Conservation (phyloP, 2,329 filamentous ascomycete genomes). For the Aureobasidium melanogenum region DNA sequence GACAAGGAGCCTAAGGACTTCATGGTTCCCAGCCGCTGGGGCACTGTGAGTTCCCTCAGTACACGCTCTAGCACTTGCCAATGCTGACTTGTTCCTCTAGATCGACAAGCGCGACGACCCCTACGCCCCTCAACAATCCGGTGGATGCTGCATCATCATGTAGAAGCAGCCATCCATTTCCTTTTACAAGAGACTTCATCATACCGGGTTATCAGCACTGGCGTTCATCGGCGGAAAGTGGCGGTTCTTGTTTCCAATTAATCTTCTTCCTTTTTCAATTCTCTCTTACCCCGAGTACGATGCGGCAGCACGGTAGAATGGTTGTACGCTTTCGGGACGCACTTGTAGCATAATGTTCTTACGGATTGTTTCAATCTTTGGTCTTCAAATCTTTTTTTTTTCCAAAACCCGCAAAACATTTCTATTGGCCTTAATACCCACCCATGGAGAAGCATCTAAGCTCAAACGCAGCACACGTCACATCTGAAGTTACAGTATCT, state of each 20-base stretch:
- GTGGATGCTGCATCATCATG: constrained; percentile 94
- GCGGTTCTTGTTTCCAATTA: constrained; percentile 1
- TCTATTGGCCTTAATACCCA: rapidly evolving
- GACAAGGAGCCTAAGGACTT: constrained; percentile 91
- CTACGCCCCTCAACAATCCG: constrained; percentile 91
- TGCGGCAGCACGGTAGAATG: constrained; percentile 4
- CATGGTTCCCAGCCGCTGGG: constrained; percentile 98
- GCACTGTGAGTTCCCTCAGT: constrained; percentile 46
- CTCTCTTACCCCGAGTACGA: not conserved
- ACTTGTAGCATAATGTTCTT: constrained; percentile 12
- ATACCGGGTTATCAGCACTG: constrained; percentile 10
- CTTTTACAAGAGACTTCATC: constrained; percentile 9
- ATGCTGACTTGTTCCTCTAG: constrained; percentile 27
- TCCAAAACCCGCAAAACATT: not conserved
- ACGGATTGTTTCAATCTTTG: not conserved
- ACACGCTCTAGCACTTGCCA: not conserved
- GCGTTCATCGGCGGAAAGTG: constrained; percentile 12
- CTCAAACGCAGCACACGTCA: too few species aligned
- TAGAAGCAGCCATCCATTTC: constrained; percentile 34
- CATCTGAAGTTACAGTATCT: too few species aligned
- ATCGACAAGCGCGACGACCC: constrained; percentile 94
- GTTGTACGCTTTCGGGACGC: not conserved
- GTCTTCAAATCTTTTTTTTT: not conserved
- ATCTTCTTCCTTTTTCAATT: constrained; percentile 1
- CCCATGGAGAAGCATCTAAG: not conserved